Percentiles rank a stretch among this genome's conserved stretches.
Conservation (phyloP, 768 basidiomycete species). For the Chalciporus chontae region DNA sequence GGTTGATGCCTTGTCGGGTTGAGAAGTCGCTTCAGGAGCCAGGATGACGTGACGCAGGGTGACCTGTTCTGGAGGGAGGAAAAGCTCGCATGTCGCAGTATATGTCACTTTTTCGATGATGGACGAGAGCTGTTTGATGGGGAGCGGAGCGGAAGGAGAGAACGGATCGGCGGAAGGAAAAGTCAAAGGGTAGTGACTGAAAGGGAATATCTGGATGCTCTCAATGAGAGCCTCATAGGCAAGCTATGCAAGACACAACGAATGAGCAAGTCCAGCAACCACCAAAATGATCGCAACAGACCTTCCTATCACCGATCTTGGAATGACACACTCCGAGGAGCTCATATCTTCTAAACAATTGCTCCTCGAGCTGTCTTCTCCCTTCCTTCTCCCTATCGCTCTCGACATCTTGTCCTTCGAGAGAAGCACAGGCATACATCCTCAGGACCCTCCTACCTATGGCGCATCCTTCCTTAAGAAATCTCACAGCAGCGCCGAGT, state of each 20-base stretch:
- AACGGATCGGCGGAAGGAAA: slow-evolving; percentile 33
- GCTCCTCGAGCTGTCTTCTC: slow-evolving; percentile 61
- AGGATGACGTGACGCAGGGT: slow-evolving; percentile 36
- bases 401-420: slow-evolving; percentile 14
- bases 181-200: slow-evolving; percentile 21
- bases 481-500: slow-evolving; percentile 62
- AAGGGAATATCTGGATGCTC: slow-evolving; percentile 54
- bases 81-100: slow-evolving; percentile 63
- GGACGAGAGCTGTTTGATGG: slow-evolving; percentile 51
- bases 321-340: slow-evolving; percentile 73
- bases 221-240: slow-evolving; percentile 56
- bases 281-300: slow-evolving; percentile 29
- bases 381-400: slow-evolving; percentile 33
- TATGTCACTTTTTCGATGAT: slow-evolving; percentile 68
- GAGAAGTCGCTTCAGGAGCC: background rate
- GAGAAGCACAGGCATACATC: slow-evolving; percentile 12
- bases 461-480: slow-evolving; percentile 58
- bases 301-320: slow-evolving; percentile 76
- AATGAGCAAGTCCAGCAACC: background rate
- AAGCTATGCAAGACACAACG: slow-evolving; percentile 36
- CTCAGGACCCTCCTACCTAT: slow-evolving; percentile 49
- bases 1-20: background rate
- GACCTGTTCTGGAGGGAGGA: slow-evolving; percentile 47
- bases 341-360: slow-evolving; percentile 75
- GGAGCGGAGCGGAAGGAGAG: slow-evolving; percentile 32